Evolutionary conservation across 805 yeast species (phyloP), one percentile per base, ranked within the genome.

Genomic region (Candida argentea): DNA sequence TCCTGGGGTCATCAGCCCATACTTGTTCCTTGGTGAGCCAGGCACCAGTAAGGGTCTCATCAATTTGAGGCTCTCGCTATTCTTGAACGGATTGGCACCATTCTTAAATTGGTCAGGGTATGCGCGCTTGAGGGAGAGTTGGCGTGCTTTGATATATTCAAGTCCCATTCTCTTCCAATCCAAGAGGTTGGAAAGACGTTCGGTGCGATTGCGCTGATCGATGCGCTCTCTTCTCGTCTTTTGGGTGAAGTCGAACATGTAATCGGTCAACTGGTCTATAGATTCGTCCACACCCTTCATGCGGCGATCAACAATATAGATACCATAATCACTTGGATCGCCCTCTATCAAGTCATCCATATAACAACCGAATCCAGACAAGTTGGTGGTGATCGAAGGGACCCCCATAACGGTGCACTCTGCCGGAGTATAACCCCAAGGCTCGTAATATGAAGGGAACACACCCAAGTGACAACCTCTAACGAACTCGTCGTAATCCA

Each of bases 341-440:
- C n/a, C n/a, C 51, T 89, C 96, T 52, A 89, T 89, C 38, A 89
- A 67, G 53, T 89, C 96, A 58, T 89, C 98, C 97, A 89, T 89
- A 61, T 89, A 89, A 40, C 97, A 93, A 27, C 98, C 98, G 50
- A 89, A 89, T 1, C 98, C 98, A 2, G 95, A 84, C 35, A 89
- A 61, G 52, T 89, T 89, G 23, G 98, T 89, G 7, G 98, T 89
- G 46, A 89, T 83, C 5, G 95, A 84, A 11, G 98, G 98, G 34
- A 91, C 94, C 32, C 98, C 98, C 98, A 89, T 89, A 14, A 91
- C 98, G 1, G 98, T 89, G 64, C 98, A 91, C 55, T 89, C 98
- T 6, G 97, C 97, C 3, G 98, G 98, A 2, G 98, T 89, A 56
- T 89, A 89, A 22, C 98, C 98, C 98, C 98, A 89, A 4, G 98